A percentile compares a stretch with the other conserved stretches of the same genome.
phyloP scores from a whole-genome alignment of 2,329 filamentous ascomycete genomes.

The Aspergillus versicolor region DNA sequence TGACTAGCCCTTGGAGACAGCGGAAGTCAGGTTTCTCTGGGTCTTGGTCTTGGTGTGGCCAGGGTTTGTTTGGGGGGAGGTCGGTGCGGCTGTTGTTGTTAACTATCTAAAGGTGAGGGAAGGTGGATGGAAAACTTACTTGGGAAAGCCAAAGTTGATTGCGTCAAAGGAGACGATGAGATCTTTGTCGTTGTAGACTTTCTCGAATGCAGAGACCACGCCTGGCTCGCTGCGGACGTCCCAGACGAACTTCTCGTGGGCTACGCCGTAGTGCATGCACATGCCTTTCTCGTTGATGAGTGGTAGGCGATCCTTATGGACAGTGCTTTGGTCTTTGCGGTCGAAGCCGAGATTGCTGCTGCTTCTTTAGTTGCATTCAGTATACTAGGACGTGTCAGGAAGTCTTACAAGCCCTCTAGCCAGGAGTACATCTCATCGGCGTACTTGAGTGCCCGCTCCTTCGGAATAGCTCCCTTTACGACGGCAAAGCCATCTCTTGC shows the following conservation, averaged over 20 bases:
- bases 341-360: slow-evolving; percentile 37
- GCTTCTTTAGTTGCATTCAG: not conserved
- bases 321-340: slow-evolving; percentile 34
- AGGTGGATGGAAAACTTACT: slow-evolving; percentile 15
- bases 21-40: slow-evolving; percentile 48
- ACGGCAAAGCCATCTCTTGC: slow-evolving; percentile 46
- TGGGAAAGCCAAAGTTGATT: slow-evolving; percentile 47
- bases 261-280: slow-evolving; percentile 47
- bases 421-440: slow-evolving; percentile 24
- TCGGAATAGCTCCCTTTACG: slow-evolving; percentile 48
- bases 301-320: slow-evolving; percentile 35
- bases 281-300: slow-evolving; percentile 51
- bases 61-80: slow-evolving; percentile 37
- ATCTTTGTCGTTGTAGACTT: slow-evolving; percentile 47
- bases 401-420: slow-evolving; percentile 24
- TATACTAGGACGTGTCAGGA: not conserved
- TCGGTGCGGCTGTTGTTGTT: slow-evolving; percentile 1
- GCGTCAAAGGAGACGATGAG: slow-evolving; percentile 53
- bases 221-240: slow-evolving; percentile 49
- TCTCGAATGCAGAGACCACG: slow-evolving; percentile 48
- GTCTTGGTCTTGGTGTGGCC: slow-evolving; percentile 50
- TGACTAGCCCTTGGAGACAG: slow-evolving; percentile 52
- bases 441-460: slow-evolving; percentile 36
- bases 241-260: slow-evolving; percentile 53
- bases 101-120: not conserved